Conservation (phyloP, 805 yeast species). For the Kluyveromyces dobzhanskii region DNA sequence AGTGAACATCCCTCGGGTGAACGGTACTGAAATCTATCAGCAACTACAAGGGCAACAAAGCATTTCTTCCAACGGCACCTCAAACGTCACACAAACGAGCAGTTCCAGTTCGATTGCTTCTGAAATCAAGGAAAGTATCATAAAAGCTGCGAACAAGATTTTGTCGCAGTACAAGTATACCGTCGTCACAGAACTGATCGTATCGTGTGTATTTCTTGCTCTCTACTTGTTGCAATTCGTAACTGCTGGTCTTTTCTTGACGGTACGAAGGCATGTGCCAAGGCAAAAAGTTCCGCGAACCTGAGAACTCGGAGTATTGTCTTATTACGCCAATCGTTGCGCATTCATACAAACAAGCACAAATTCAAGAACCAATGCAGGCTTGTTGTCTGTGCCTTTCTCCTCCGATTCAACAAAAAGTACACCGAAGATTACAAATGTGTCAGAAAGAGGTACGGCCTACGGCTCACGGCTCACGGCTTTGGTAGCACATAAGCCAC, state of each 20-base stretch:
- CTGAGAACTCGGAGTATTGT: too few species aligned
- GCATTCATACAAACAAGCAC: too few species aligned
- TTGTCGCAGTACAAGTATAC: conserved; percentile 26
- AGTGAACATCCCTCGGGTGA: conserved; percentile 47
- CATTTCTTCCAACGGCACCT: background rate
- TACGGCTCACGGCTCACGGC: too few species aligned
- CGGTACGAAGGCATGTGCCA: too few species aligned
- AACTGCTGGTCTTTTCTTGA: conserved; percentile 27
- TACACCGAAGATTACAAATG: too few species aligned
- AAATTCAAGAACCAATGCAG: too few species aligned
- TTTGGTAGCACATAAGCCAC: too few species aligned
- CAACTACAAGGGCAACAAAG: conserved; percentile 7
- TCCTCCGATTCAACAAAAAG: too few species aligned
- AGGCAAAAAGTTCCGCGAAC: too few species aligned
- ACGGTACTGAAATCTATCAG: conserved; percentile 24
- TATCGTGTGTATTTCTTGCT: conserved; percentile 37
- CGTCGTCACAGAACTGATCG: conserved; percentile 37
- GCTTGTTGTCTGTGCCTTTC: too few species aligned
- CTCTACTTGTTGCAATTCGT: conserved; percentile 42
- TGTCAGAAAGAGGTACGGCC: too few species aligned
- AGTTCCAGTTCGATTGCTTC: background rate
- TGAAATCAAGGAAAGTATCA: background rate
- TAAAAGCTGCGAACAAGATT: conserved; percentile 7
- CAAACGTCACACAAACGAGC: background rate
- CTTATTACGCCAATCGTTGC: too few species aligned